Percentiles rank a stretch among this genome's conserved stretches.
Conservation (phyloP, 2,329 filamentous ascomycete genomes). For the Pyricularia grisea region DNA sequence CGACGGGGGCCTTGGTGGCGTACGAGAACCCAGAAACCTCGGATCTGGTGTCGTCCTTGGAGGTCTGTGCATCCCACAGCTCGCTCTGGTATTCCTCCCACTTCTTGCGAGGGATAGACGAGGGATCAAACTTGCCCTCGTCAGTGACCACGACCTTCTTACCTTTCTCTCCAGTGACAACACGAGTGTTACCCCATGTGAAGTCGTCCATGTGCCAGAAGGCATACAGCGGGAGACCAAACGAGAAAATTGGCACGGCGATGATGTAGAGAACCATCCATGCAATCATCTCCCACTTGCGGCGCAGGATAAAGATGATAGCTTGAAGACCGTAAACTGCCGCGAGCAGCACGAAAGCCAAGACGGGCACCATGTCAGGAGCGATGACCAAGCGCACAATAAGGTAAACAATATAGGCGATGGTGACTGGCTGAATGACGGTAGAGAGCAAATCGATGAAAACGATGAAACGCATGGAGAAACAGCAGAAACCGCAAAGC, state of each 20-base stretch:
- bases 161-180: conserved; percentile 89
- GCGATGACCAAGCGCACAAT: conserved; percentile 62
- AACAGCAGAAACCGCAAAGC: conserved; percentile 98
- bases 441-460: conserved; percentile 91
- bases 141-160: conserved; percentile 89
- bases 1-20: conserved; percentile 64
- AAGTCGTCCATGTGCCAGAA: conserved; percentile 99
- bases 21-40: conserved; percentile 93
- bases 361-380: conserved; percentile 62
- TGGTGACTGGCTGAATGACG: conserved; percentile 80
- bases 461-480: conserved; percentile 97
- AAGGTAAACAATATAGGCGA: conserved; percentile 84
- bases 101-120: conserved; percentile 89
- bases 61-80: conserved; percentile 88
- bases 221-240: conserved; percentile 81
- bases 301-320: conserved; percentile 90
- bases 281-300: conserved; percentile 99
- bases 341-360: conserved; percentile 80
- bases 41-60: conserved; percentile 72
- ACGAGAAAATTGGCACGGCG: conserved; percentile 85
- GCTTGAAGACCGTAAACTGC: conserved; percentile 97
- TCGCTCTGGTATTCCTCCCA: conserved; percentile 99
- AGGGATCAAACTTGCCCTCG: conserved; percentile 95
- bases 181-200: conserved; percentile 97
- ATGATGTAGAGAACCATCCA: conserved; percentile 97